These are phyloP conservation scores for Epichloe amarillans DNA, from an alignment of 2,329 filamentous ascomycete species.

Conservation along the genomic window DNA sequence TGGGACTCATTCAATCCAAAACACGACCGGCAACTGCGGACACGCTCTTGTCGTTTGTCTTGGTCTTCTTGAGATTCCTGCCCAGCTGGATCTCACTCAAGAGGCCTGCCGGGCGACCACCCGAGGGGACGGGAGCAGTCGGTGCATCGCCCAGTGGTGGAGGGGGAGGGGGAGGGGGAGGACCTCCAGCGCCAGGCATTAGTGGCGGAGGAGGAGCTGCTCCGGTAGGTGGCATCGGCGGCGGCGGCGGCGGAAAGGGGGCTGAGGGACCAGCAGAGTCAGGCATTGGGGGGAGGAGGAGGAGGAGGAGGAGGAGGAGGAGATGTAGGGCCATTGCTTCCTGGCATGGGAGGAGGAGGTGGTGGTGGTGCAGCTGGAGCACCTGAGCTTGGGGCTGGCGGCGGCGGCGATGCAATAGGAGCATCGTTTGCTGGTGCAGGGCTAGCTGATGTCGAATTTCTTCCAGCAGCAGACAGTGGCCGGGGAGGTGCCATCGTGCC, in stretches of 20 bases:
- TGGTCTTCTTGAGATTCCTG: slow-evolving; percentile 68
- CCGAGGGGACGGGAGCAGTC: slow-evolving; percentile 30
- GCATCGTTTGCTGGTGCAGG: slow-evolving; percentile 27
- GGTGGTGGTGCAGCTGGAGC: slow-evolving; percentile 15
- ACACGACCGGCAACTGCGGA: slow-evolving; percentile 67
- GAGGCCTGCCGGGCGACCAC: slow-evolving; percentile 47
- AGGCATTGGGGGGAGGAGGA: slow-evolving; percentile 16
- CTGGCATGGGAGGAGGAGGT: slow-evolving; percentile 17
- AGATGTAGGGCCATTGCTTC: slow-evolving; percentile 11
- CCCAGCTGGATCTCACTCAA: slow-evolving; percentile 75
- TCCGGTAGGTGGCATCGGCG: slow-evolving; percentile 15
- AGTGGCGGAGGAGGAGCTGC: slow-evolving; percentile 22
- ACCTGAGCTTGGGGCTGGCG: slow-evolving; percentile 11
- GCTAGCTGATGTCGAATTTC: slow-evolving; percentile 38
- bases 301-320: slow-evolving; percentile 15
- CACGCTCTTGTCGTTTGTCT: slow-evolving; percentile 74
- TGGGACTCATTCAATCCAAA: slow-evolving; percentile 27
- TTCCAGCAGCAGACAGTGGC: slow-evolving; percentile 70
- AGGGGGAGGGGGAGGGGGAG: slow-evolving; percentile 19
- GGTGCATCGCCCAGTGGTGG: slow-evolving; percentile 31
- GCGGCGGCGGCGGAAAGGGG: slow-evolving; percentile 23
- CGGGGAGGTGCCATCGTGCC: slow-evolving; percentile 93
- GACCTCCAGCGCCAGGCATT: slow-evolving; percentile 29
- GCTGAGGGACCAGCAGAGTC: slow-evolving; percentile 12
- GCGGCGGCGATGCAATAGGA: slow-evolving; percentile 26